Evolutionary conservation across 2,329 filamentous ascomycete genomes (phyloP).

Genomic region (Corynespora cassiicola): DNA sequence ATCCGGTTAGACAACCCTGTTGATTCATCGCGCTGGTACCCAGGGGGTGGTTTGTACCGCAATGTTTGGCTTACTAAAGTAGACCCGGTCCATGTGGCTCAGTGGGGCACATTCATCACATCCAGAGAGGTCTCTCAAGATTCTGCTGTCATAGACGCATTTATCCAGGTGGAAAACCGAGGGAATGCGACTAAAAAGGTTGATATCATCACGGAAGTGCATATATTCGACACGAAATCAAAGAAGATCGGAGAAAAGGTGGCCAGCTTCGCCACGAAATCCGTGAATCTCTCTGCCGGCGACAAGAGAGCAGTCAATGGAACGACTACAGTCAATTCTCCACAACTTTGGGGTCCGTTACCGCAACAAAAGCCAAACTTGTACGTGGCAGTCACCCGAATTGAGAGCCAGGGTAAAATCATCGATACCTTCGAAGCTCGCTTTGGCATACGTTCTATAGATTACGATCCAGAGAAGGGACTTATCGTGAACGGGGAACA

Average conservation of each 20-base stretch:
- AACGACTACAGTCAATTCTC: conserved; percentile 47
- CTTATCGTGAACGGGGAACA: conserved; percentile 56
- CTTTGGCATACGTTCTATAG: conserved; percentile 58
- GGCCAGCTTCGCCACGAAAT: conserved; percentile 42
- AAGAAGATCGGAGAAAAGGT: conserved; percentile 28
- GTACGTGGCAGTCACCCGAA: conserved; percentile 55
- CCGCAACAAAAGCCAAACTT: conserved; percentile 56
- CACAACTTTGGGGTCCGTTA: conserved; percentile 57
- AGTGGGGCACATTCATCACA: conserved; percentile 59
- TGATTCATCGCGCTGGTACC: conserved; percentile 61
- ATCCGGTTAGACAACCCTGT: conserved; percentile 60
- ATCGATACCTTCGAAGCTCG: conserved; percentile 57
- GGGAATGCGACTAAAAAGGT: conserved; percentile 41
- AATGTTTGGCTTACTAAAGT: conserved; percentile 62
- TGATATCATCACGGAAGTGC: conserved; percentile 51
- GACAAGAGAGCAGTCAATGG: conserved; percentile 42
- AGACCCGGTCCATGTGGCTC: conserved; percentile 52
- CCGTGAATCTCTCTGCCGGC: conserved; percentile 37
- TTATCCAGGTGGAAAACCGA: conserved; percentile 56
- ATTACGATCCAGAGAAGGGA: conserved; percentile 50
- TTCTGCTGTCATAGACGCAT: conserved; percentile 54
- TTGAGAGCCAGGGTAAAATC: conserved; percentile 30
- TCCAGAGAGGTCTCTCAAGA: conserved; percentile 53
- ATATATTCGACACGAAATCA: conserved; percentile 44
- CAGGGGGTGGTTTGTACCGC: conserved; percentile 61